A percentile compares a stretch with the other conserved stretches of the same genome.
Conservation (phyloP, 2,329 filamentous ascomycete species). For the Beauveria pseudobassiana region DNA sequence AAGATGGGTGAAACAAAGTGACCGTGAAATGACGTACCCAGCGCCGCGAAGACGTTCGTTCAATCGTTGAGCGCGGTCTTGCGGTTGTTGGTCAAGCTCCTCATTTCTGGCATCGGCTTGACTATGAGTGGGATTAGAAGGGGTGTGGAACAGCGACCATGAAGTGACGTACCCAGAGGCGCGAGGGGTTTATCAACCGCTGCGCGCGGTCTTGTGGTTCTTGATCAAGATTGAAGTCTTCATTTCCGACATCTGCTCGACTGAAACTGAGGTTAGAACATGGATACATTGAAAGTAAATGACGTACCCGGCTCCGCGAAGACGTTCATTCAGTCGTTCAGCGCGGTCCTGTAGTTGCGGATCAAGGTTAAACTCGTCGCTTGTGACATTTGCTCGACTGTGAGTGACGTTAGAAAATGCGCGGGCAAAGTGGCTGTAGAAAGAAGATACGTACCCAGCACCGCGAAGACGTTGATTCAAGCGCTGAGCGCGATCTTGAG, state of each 20-base stretch:
- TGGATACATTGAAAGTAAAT: neutral
- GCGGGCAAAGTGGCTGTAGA: neutral
- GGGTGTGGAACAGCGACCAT: neutral
- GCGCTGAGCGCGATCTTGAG: conserved; percentile 24
- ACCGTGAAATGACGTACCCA: conserved; percentile 38
- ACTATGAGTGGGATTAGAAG: conserved; percentile 24
- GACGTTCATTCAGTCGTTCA: conserved; percentile 51
- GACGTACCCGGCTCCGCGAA: conserved; percentile 56
- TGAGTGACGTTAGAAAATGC: conserved; percentile 11
- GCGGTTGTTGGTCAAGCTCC: too few species aligned
- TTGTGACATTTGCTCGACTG: conserved; percentile 49
- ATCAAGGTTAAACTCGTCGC: conserved; percentile 48
- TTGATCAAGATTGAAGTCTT: neutral
- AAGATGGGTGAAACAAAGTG: neutral
- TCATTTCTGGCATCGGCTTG: conserved; percentile 45
- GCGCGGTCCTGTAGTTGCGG: neutral
- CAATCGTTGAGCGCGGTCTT: conserved; percentile 33
- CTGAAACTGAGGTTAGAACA: too few species aligned
- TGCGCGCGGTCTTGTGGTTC: neutral
- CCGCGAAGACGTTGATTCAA: conserved; percentile 59
- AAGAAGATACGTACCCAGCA: conserved; percentile 43
- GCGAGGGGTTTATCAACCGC: conserved; percentile 56
- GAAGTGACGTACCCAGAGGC: conserved; percentile 48
- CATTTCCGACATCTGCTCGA: too few species aligned
- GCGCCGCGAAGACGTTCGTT: conserved; percentile 59